Evolutionary conservation across 2,329 filamentous ascomycete genomes (phyloP).

Genomic region (Fusarium miscanthi): DNA sequence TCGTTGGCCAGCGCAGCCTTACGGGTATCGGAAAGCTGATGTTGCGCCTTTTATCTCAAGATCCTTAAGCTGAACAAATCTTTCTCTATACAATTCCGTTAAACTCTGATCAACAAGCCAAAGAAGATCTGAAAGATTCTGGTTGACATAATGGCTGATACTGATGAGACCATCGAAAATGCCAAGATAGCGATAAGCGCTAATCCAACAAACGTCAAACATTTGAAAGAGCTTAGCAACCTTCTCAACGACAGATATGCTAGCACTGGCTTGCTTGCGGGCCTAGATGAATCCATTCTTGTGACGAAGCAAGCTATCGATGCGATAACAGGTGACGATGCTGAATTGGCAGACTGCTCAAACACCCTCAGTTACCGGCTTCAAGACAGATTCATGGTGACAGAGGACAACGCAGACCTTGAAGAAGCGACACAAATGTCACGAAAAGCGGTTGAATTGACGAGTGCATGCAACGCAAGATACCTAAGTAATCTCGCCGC

Average conservation of each 20-base stretch:
- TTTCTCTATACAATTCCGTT: neutral
- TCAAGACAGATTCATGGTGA: neutral
- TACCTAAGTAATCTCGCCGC: neutral
- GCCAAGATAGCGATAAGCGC: neutral
- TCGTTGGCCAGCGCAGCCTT: no score
- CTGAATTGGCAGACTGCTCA: neutral
- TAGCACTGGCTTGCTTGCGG: neutral
- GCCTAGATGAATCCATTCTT: neutral
- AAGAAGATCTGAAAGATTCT: no score
- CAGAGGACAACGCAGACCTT: neutral
- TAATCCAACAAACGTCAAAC: fast-evolving
- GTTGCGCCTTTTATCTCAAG: no score
- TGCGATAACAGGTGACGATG: fast-evolving
- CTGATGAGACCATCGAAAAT: neutral
- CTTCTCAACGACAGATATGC: neutral
- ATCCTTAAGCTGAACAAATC: neutral
- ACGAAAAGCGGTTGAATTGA: neutral
- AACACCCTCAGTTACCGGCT: neutral
- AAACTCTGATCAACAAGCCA: neutral
- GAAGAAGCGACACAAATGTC: neutral
- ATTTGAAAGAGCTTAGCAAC: neutral
- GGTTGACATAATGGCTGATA: neutral
- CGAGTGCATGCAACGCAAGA: neutral
- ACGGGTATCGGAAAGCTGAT: no score
- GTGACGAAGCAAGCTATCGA: neutral